Evolutionary conservation across 768 basidiomycete genomes (phyloP).

Genomic region (Mycena rebaudengoi): DNA sequence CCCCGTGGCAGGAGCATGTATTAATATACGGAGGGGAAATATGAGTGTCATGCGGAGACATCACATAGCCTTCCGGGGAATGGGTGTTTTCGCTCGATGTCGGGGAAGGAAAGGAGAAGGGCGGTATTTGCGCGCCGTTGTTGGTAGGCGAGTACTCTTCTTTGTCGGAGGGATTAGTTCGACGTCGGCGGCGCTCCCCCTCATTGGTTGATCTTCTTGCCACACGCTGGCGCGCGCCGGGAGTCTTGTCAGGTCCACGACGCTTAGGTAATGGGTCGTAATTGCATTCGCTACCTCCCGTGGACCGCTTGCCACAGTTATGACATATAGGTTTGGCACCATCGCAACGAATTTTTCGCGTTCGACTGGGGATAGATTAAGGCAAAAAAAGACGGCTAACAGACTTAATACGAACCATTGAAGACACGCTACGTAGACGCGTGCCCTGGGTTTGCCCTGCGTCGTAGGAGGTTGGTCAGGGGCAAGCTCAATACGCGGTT

Average conservation of each 20-base stretch:
- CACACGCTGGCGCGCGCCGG: slow-evolving; percentile 79
- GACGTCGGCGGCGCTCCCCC: slow-evolving; percentile 44
- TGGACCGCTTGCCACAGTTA: slow-evolving; percentile 69
- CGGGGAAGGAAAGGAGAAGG: slow-evolving; percentile 28
- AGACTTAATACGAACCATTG: slow-evolving; percentile 63
- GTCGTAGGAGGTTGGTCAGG: slow-evolving; percentile 83
- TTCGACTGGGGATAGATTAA: slow-evolving; percentile 57
- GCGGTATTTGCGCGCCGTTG: slow-evolving; percentile 1
- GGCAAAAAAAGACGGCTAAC: slow-evolving; percentile 8
- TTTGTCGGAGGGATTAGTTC: slow-evolving; percentile 30
- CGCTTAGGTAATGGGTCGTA: slow-evolving; percentile 81
- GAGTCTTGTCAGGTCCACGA: slow-evolving; percentile 80
- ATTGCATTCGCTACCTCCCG: slow-evolving; percentile 56
- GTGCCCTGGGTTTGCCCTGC: slow-evolving; percentile 77
- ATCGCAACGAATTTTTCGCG: slow-evolving; percentile 84
- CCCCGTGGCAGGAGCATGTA: slow-evolving; percentile 40
- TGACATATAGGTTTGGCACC: slow-evolving; percentile 81
- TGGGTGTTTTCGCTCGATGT: slow-evolving; percentile 26
- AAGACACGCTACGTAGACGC: slow-evolving; percentile 82
- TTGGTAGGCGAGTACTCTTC: slow-evolving; percentile 4
- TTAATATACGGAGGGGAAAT: not conserved
- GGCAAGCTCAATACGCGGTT: slow-evolving; percentile 71
- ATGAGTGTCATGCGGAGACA: slow-evolving; percentile 20
- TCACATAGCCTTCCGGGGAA: slow-evolving; percentile 15
- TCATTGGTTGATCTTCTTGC: slow-evolving; percentile 49